Percentiles rank a stretch among this genome's conserved stretches.
phyloP scores from a whole-genome alignment of 805 yeast species.

The Dipodascus geniculatus region DNA sequence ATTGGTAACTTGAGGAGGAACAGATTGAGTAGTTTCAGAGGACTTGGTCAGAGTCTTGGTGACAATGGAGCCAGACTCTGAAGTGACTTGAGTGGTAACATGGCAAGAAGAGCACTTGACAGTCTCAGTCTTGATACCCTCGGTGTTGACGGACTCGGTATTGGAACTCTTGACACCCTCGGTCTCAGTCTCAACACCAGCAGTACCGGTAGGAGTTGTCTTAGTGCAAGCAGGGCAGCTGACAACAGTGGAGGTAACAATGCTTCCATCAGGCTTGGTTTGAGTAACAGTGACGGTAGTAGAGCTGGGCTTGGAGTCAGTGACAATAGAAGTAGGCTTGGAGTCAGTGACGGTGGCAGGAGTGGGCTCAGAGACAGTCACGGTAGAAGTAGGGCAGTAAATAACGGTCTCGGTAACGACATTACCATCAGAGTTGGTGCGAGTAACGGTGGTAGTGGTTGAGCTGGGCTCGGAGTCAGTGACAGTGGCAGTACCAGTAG shows the following conservation, averaged over 20 bases:
- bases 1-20: not conserved
- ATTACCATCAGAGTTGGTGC: not conserved
- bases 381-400: not conserved
- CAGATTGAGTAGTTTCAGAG: not conserved
- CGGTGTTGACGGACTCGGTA: not conserved
- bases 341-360: not conserved
- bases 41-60: not conserved
- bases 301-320: not conserved
- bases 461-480: not conserved
- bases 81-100: not conserved
- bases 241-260: not conserved
- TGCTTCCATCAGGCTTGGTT: not conserved
- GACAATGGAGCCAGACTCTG: not conserved
- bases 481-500: not conserved
- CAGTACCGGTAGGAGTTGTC: not conserved
- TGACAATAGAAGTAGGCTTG: not conserved
- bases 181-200: not conserved
- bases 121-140: not conserved
- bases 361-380: not conserved
- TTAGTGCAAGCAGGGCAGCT: not conserved
- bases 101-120: not conserved
- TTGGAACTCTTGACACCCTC: not conserved
- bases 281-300: not conserved
- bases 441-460: not conserved
- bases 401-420: not conserved